Evolutionary conservation across 2,329 filamentous ascomycete genomes (phyloP), one percentile per base, ranked within the genome.

Genomic region (Massarina eburnea): DNA sequence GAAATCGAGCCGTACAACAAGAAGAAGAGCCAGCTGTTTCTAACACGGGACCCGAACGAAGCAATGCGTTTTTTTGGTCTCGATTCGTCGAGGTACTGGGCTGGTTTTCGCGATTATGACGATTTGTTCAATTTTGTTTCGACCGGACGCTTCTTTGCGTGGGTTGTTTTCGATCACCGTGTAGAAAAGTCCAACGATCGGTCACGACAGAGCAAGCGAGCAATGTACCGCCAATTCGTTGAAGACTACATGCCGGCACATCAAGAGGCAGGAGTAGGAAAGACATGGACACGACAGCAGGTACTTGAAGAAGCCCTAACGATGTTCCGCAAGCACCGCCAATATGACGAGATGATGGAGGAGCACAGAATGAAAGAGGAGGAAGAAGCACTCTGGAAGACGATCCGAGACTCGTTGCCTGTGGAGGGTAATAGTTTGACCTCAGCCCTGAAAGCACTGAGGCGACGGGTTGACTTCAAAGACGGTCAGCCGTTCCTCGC

Each of bases 61-160:
- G 76, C 84, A 0, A 73, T 91, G 12, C 40, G 67, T 0, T 89
- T 92, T 55, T 75, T 91, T 0, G 83, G 82, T 0, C 69, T 92
- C 14, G 71, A 80, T 14, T 52, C 61, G 1, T 61, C 67, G 5
- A 65, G 51, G 9, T 89, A 81, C 74, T 69, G 76, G 17, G 57
- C 66, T 10, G 79, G 80, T 0, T 91, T 92, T 57, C 45, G 51
- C 0, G 74, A 68, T 1, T 68, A 77, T 3, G 61, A 81, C 0
- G 79, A 78, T 1, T 67, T 91, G 56, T 91, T 82, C 62, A 72
- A 78, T 15, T 91, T 86, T 72, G 75, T 78, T 1, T 71, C 78
- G 2, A 67, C 65, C 0, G 84, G 82, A 51, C 75, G 79, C 1
- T 73, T 89, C 55, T 85, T 89, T 59, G 76, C 71, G 40, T 69